phyloP scores from a whole-genome alignment of 2,329 filamentous ascomycete genomes.

The Sclerotinia subarctica region DNA sequence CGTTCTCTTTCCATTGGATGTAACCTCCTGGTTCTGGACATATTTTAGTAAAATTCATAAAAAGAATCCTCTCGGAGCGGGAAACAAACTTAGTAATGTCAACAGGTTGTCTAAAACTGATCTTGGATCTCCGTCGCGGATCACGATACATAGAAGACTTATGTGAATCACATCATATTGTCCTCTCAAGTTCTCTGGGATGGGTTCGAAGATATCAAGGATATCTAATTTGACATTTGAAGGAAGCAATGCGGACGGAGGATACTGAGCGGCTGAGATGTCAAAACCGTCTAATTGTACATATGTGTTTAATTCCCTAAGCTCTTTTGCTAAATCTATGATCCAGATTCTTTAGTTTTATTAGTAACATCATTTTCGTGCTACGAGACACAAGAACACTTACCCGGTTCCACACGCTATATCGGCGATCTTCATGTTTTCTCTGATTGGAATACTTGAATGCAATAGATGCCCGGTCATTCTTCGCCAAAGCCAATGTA shows the following conservation, averaged over 20 bases:
- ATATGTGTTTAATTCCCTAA: not conserved
- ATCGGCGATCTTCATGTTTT: slow-evolving; percentile 13
- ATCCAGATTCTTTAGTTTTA: slow-evolving; percentile 9
- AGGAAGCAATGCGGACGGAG: not conserved
- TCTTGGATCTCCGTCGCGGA: slow-evolving; percentile 4
- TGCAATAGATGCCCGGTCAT: slow-evolving; percentile 3
- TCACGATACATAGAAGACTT: slow-evolving; percentile 10
- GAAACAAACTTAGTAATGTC: slow-evolving; percentile 4
- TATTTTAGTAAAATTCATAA: not conserved
- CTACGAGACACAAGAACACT: not conserved
- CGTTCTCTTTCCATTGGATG: slow-evolving; percentile 16
- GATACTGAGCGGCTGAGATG: slow-evolving; percentile 9
- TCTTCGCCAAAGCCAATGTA: slow-evolving; percentile 16
- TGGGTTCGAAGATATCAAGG: slow-evolving; percentile 1
- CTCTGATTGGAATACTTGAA: not conserved
- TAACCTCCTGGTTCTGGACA: slow-evolving; percentile 15
- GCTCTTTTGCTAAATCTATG: slow-evolving; percentile 15
- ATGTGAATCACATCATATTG: slow-evolving; percentile 15
- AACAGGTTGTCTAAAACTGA: slow-evolving; percentile 9
- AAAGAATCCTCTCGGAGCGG: too few relatives aligned
- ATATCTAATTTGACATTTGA: slow-evolving; percentile 8
- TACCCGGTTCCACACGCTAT: slow-evolving; percentile 18
- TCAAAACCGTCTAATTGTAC: slow-evolving; percentile 14
- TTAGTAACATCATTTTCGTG: not conserved
- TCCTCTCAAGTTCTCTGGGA: not conserved